Evolutionary conservation across 2,329 filamentous ascomycete genomes (phyloP).

Genomic region (Berkeleyomyces rouxiae): DNA sequence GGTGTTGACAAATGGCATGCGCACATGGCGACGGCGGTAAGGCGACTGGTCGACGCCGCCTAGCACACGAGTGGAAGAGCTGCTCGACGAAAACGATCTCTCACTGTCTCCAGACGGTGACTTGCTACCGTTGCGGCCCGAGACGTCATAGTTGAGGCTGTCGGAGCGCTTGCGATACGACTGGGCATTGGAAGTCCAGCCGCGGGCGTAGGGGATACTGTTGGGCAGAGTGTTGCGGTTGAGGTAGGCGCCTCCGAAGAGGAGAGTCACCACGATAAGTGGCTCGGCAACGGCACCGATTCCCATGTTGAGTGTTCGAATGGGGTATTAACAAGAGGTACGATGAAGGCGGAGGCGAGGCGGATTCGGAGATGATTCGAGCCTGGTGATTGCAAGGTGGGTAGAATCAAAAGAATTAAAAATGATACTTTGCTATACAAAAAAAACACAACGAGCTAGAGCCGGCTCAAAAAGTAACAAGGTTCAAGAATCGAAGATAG

Average conservation of each 20-base stretch:
- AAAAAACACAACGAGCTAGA: background rate
- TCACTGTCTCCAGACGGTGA: conserved; percentile 13
- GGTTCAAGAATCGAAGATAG: background rate
- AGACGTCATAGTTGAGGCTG: conserved; percentile 12
- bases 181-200: conserved; percentile 11
- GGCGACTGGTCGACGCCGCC: conserved; percentile 14
- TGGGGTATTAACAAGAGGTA: background rate
- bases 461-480: background rate
- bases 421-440: conserved; percentile 1
- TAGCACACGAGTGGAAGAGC: conserved; percentile 12
- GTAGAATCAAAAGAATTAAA: background rate
- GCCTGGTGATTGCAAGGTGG: background rate
- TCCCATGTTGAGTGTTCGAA: conserved; percentile 20
- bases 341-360: background rate
- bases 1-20: conserved; percentile 18
- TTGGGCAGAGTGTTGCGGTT: conserved; percentile 23
- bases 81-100: conserved; percentile 13
- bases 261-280: conserved; percentile 26
- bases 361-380: background rate
- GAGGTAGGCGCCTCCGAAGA: conserved; percentile 29
- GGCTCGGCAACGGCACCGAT: conserved; percentile 27
- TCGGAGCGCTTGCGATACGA: conserved; percentile 15
- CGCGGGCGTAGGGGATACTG: conserved; percentile 11
- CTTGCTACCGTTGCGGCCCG: conserved; percentile 6
- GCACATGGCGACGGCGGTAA: conserved; percentile 14